phyloP scores from a whole-genome alignment of 129 eudicot genomes.

The Chrysanthemum seticuspe region DNA sequence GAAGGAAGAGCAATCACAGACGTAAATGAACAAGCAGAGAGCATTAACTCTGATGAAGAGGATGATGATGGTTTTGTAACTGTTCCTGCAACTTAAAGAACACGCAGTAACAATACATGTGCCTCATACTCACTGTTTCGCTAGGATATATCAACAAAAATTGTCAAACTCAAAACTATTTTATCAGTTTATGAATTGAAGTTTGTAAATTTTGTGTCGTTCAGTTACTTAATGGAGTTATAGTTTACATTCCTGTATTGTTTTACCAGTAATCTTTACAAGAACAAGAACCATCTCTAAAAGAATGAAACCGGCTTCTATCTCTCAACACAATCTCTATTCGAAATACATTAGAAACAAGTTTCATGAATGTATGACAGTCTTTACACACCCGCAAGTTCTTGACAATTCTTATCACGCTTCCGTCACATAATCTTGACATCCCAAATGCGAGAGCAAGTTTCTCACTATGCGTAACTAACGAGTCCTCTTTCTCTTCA shows the following conservation, averaged over 20 bases:
- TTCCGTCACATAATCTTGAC: slow-evolving; percentile 38
- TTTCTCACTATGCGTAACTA: slow-evolving; percentile 54
- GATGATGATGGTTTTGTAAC: slow-evolving; percentile 37
- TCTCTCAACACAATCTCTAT: slow-evolving; percentile 53
- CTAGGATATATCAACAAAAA: not conserved
- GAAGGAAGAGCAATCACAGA: slow-evolving; percentile 28
- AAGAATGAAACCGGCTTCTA: slow-evolving; percentile 56
- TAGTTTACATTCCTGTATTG: not conserved
- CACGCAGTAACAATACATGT: too few relatives aligned
- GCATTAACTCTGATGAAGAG: slow-evolving; percentile 12
- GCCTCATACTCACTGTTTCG: too few relatives aligned
- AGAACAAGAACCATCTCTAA: slow-evolving; percentile 41
- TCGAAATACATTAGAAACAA: slow-evolving; percentile 48
- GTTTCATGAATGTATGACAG: slow-evolving; percentile 54
- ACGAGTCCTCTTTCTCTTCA: slow-evolving; percentile 59
- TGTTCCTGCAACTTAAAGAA: slow-evolving; percentile 26
- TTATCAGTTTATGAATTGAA: slow-evolving; percentile 9
- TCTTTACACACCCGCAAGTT: slow-evolving; percentile 58
- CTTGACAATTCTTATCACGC: slow-evolving; percentile 44
- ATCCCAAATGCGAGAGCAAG: slow-evolving; percentile 58
- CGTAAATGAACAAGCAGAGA: slow-evolving; percentile 15
- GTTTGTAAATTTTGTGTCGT: slow-evolving; percentile 9
- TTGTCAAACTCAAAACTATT: not conserved
- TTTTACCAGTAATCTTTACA: slow-evolving; percentile 61
- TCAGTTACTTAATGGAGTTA: not conserved